Conservation (phyloP, 176 grass and related monocot genomes). For the Oryza coarctata region DNA sequence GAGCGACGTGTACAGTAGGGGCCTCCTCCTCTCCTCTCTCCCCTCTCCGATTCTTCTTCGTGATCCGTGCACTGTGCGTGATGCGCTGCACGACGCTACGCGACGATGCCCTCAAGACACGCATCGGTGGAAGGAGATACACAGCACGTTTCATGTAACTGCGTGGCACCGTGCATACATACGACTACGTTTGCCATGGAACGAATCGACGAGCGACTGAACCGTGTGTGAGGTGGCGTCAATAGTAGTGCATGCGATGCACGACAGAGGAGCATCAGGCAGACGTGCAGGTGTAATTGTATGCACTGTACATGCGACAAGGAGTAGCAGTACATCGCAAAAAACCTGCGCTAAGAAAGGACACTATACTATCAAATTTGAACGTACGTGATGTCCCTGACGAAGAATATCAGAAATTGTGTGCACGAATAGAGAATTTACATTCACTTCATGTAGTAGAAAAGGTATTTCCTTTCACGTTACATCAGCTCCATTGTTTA, state of each 20-base stretch:
- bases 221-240: background rate
- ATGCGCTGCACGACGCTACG: background rate
- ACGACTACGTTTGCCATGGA: background rate
- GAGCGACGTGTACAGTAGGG: constrained; percentile 3
- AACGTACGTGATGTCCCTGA: no score
- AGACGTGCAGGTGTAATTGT: background rate
- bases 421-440: background rate
- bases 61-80: background rate
- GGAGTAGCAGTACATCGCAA: background rate
- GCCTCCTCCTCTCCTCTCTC: background rate
- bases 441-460: background rate
- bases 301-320: background rate
- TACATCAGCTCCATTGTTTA: no score
- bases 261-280: background rate
- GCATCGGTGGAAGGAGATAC: background rate
- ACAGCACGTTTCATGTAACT: background rate
- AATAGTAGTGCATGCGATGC: no score
- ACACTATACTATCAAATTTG: background rate
- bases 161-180: background rate
- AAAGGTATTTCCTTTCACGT: no score
- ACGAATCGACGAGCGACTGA: background rate
- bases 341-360: background rate
- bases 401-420: background rate
- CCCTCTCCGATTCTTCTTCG: background rate
- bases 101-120: background rate